A percentile compares a stretch with the other conserved stretches of the same genome.
Evolutionary conservation across 2,329 filamentous ascomycete genomes (phyloP).

Genomic region (Tympanopsis confertula): DNA sequence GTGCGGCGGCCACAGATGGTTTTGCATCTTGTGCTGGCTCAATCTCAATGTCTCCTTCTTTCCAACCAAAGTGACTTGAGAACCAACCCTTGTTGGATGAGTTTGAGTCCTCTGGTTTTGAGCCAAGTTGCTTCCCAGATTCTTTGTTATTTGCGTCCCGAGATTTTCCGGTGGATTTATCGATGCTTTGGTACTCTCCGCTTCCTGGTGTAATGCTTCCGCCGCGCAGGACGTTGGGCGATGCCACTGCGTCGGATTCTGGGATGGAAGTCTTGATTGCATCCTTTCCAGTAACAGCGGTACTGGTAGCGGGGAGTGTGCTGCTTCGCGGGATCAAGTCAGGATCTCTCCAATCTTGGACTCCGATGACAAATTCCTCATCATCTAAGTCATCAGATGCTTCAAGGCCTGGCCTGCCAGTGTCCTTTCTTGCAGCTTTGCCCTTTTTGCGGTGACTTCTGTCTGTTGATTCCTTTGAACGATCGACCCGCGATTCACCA

Average conservation of each 20-base stretch:
- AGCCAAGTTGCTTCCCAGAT: not conserved
- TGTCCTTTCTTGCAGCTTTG: constrained; percentile 7
- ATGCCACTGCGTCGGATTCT: constrained; percentile 8
- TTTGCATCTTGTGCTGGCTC: too few species aligned
- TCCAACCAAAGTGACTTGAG: not conserved
- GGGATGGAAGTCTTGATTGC: constrained; percentile 15
- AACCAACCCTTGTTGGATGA: not conserved
- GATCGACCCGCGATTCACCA: not conserved
- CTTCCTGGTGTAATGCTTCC: constrained; percentile 63
- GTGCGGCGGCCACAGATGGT: too few species aligned
- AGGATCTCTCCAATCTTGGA: constrained; percentile 77
- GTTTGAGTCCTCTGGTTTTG: not conserved
- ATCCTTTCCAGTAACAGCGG: not conserved
- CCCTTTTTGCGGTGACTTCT: constrained; percentile 13
- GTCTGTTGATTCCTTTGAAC: not conserved
- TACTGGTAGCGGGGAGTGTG: not conserved
- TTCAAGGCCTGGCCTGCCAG: constrained; percentile 6
- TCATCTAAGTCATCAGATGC: constrained; percentile 17
- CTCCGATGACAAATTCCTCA: constrained; percentile 69
- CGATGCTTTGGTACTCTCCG: constrained; percentile 45
- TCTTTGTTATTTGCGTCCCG: not conserved
- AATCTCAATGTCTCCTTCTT: not conserved
- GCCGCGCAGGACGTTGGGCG: constrained; percentile 34
- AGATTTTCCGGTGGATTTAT: not conserved
- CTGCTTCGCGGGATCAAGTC: constrained; percentile 38